phyloP scores from a whole-genome alignment of 1,139 yeast species.

The Meyerozyma athensensis region DNA sequence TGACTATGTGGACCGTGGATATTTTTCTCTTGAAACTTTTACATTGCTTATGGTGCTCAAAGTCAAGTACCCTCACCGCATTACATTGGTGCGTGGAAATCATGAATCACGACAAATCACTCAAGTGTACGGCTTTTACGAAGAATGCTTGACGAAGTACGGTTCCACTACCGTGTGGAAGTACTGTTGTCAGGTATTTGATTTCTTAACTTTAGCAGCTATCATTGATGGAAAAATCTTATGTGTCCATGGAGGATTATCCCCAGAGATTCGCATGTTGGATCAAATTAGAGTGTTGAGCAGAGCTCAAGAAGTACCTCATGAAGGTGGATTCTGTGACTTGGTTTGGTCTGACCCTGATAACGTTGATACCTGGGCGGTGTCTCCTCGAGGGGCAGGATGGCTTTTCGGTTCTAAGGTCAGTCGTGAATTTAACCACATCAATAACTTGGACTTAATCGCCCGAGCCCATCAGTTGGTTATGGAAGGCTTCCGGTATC shows the following conservation, averaged over 20 bases:
- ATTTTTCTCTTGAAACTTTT: slow-evolving; percentile 88
- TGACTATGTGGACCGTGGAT: slow-evolving; percentile 96
- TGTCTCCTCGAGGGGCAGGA: slow-evolving; percentile 98
- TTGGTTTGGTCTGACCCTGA: slow-evolving; percentile 98
- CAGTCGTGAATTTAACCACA: slow-evolving; percentile 90
- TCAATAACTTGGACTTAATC: slow-evolving; percentile 77
- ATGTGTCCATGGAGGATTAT: slow-evolving; percentile 94
- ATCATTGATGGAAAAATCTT: slow-evolving; percentile 88
- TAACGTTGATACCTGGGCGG: slow-evolving; percentile 97
- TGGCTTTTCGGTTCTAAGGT: slow-evolving; percentile 95
- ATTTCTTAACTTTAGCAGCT: slow-evolving; percentile 87
- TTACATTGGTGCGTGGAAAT: slow-evolving; percentile 88
- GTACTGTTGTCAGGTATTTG: slow-evolving; percentile 94
- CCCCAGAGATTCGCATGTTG: slow-evolving; percentile 96
- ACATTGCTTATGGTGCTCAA: slow-evolving; percentile 86
- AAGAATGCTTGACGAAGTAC: slow-evolving; percentile 87
- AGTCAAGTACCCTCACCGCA: slow-evolving; percentile 79
- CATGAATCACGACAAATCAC: slow-evolving; percentile 95
- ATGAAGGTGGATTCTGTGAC: slow-evolving; percentile 98
- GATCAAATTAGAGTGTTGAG: slow-evolving; percentile 93
- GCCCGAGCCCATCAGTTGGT: slow-evolving; percentile 98
- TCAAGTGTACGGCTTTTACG: slow-evolving; percentile 89
- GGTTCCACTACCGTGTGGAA: slow-evolving; percentile 98
- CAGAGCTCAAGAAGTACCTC: slow-evolving; percentile 99
- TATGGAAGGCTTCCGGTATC: slow-evolving; percentile 97